phyloP scores from a whole-genome alignment of 768 basidiomycete genomes.

The Mycena polygramma region DNA sequence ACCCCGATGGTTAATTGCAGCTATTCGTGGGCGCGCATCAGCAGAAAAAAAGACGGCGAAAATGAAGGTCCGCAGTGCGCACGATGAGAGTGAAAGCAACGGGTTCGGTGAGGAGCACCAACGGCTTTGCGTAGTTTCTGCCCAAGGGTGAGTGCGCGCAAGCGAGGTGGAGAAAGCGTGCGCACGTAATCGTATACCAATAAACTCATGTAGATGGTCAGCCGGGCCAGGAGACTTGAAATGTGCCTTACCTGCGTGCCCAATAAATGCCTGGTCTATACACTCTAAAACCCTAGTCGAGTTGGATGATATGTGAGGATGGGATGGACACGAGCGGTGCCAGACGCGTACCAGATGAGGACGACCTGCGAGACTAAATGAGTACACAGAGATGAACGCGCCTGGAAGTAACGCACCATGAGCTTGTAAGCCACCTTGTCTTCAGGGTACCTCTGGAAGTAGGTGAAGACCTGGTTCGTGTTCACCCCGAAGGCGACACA shows the following conservation, averaged over 20 bases:
- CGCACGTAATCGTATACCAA: conserved; percentile 68
- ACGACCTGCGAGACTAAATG: conserved; percentile 42
- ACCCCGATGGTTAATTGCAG: conserved; percentile 54
- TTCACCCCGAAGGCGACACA: conserved; percentile 57
- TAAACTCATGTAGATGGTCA: conserved; percentile 54
- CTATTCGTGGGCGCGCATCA: not conserved
- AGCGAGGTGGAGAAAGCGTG: conserved; percentile 11
- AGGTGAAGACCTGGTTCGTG: conserved; percentile 53
- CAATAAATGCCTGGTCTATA: conserved; percentile 64
- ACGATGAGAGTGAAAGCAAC: conserved; percentile 60
- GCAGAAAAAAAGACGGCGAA: not conserved
- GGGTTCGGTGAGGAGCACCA: conserved; percentile 43
- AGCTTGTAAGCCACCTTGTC: conserved; percentile 45
- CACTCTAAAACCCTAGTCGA: conserved; percentile 58
- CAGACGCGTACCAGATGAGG: conserved; percentile 44
- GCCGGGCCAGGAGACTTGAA: no score
- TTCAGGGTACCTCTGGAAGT: conserved; percentile 54
- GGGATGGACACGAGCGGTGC: not conserved
- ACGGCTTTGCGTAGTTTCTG: conserved; percentile 54
- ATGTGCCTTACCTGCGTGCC: conserved; percentile 30
- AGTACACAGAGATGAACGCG: not conserved
- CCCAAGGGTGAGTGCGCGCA: no score
- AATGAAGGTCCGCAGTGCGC: not conserved
- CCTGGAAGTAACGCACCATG: conserved; percentile 27
- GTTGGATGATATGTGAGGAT: no score